Conservation (phyloP, 2,329 filamentous ascomycete genomes). For the Clonostachys sp. region DNA sequence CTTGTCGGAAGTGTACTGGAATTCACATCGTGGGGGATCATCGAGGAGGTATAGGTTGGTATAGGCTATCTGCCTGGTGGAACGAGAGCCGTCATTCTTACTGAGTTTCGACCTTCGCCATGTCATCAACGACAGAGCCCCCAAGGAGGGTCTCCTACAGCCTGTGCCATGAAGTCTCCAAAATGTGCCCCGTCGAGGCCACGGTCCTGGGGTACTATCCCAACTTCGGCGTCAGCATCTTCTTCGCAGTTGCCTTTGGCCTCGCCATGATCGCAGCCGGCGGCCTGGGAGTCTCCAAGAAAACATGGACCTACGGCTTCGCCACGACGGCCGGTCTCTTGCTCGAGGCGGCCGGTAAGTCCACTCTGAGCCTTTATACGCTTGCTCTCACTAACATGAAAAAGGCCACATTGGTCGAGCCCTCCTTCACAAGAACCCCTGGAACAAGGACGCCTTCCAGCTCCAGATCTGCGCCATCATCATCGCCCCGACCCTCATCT, state of each 20-base stretch:
- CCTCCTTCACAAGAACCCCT: constrained; percentile 47
- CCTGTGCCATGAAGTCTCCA: constrained; percentile 26
- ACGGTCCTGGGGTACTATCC: constrained; percentile 54
- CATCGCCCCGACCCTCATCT: constrained; percentile 55
- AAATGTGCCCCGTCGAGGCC: constrained; percentile 41
- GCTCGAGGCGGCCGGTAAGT: constrained; percentile 45
- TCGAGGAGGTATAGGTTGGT: too few species aligned
- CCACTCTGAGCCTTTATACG: not conserved
- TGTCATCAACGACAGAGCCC: not conserved
- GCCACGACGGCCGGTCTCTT: constrained; percentile 43
- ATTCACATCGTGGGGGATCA: too few species aligned
- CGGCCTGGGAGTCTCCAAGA: constrained; percentile 38
- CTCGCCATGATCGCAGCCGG: constrained; percentile 34
- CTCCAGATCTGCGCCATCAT: constrained; percentile 57
- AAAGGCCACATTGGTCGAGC: constrained; percentile 49
- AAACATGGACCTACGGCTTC: constrained; percentile 49
- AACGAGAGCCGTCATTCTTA: not conserved
- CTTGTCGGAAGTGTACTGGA: too few species aligned
- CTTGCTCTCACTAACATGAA: not conserved
- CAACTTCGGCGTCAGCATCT: constrained; percentile 49
- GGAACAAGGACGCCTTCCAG: constrained; percentile 48
- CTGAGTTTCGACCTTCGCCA: not conserved
- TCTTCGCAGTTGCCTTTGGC: constrained; percentile 46
- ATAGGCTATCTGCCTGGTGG: too few species aligned
- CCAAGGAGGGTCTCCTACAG: constrained; percentile 8